Base-by-base conservation (phyloP, 352 stramenopile species). In the Pythium scleroteichum region DNA sequence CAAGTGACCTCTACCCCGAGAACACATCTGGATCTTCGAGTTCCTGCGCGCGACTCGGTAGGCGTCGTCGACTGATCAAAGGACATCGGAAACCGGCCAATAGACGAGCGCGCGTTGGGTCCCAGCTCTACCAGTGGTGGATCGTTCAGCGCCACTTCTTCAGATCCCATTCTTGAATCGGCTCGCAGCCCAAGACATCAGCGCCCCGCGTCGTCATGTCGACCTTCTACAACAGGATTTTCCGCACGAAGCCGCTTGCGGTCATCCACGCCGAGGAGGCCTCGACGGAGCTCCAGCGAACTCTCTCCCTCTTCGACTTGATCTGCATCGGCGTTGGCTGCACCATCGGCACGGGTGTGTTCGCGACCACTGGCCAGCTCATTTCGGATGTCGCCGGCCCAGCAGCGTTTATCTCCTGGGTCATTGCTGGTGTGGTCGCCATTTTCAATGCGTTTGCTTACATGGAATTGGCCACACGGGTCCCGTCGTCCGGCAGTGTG, bases 291-390 rank as follows among this genome's bases (percentile, higher is more conserved):
- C 66, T 94, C 1, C 71, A 70, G 22, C 78, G 83, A 20, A 73
- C 76, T 59, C 64, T 98, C 9, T 71, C 65, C n/a, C 74, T 98
- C 32, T 92, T 93, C 59, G 93, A 98, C 65, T 62, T 98, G 22
- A 56, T 97, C 12, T 90, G 73, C 39, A 85, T 98, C 57, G 93
- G 93, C 10, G 81, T 98, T 12, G 90, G 91, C 6, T 90, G 79
- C 24, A 98, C 94, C 0, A 78, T 98, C n/a, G 94, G 94, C 10
- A 89, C 64, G 16, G 94, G 94, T 22, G 76, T 98, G 20, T 98
- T 98, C 76, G 88, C 82, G 32, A 92, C 79, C 20, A 80, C 79
- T 0, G 80, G 79, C 26, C 47, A 66, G 16, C 82, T 98, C 35
- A 87, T 98, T 51, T 85, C 76, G 4, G 55, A 39, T 0, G 83